phyloP scores from a whole-genome alignment of 139 green algal genomes.

The Chlorella sp. region DNA sequence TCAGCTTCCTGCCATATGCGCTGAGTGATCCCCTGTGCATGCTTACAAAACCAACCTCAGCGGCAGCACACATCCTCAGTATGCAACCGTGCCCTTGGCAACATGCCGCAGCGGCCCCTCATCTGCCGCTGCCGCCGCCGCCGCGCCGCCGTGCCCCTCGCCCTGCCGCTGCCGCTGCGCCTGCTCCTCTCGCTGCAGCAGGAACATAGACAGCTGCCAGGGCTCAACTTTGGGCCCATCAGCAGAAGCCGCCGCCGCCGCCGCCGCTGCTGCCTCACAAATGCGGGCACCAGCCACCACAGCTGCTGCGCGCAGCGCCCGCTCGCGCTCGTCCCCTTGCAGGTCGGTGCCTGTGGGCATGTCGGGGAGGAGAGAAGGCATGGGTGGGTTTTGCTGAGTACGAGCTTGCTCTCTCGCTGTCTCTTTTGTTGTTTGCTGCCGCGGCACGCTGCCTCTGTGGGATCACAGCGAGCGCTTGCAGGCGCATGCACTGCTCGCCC shows the following conservation, averaged over 20 bases:
- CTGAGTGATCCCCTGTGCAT: too few species aligned
- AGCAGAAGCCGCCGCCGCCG: neutral
- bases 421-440: too few species aligned
- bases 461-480: too few species aligned
- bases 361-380: too few species aligned
- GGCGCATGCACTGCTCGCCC: too few species aligned
- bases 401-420: too few species aligned
- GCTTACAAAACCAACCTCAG: too few species aligned
- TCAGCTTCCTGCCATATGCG: too few species aligned
- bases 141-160: neutral
- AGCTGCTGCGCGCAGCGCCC: conserved; percentile 36
- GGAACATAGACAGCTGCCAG: conserved; percentile 43
- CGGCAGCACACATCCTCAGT: neutral
- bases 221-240: neutral
- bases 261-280: conserved; percentile 12
- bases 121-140: neutral
- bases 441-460: too few species aligned
- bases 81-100: neutral
- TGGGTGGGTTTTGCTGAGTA: too few species aligned
- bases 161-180: neutral
- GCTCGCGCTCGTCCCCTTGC: conserved; percentile 43
- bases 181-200: conserved; percentile 24
- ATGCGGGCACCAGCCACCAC: conserved; percentile 27
- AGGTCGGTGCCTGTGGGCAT: conserved; percentile 29
- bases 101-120: neutral